Evolutionary conservation across 176 grass and related monocot species (phyloP).

Genomic region (Secale cereale): DNA sequence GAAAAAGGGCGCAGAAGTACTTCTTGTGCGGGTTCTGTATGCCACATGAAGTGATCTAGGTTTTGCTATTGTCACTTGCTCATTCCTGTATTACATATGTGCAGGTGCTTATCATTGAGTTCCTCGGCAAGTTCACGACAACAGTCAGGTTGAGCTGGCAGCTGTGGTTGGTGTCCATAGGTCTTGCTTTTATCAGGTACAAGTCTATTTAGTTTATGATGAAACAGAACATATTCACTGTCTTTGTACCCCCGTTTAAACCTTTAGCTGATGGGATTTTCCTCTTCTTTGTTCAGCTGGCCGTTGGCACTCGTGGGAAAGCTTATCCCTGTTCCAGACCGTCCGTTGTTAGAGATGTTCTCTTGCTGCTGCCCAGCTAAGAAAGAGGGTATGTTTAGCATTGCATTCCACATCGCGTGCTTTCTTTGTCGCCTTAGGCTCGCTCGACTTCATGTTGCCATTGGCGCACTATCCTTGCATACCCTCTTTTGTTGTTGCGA

Average conservation of each 20-base stretch:
- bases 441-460: background rate
- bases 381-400: slow-evolving; percentile 30
- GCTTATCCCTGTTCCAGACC: slow-evolving; percentile 62
- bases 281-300: slow-evolving; percentile 50
- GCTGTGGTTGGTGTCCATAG: slow-evolving; percentile 77
- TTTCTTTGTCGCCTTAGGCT: background rate
- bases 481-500: no score
- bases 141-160: slow-evolving; percentile 81
- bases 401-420: background rate
- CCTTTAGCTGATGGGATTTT: background rate
- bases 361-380: slow-evolving; percentile 27
- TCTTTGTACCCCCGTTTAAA: background rate
- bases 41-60: background rate
- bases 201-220: no score
- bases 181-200: slow-evolving; percentile 55
- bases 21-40: background rate
- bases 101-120: slow-evolving; percentile 82
- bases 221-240: no score
- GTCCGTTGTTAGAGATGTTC: slow-evolving; percentile 39
- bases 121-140: slow-evolving; percentile 84
- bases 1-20: background rate
- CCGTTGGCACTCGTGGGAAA: slow-evolving; percentile 58
- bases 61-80: slow-evolving; percentile 7
- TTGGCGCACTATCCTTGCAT: background rate
- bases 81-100: background rate